phyloP scores from a whole-genome alignment of 345 rosid genomes.

The Brassica juncea region DNA sequence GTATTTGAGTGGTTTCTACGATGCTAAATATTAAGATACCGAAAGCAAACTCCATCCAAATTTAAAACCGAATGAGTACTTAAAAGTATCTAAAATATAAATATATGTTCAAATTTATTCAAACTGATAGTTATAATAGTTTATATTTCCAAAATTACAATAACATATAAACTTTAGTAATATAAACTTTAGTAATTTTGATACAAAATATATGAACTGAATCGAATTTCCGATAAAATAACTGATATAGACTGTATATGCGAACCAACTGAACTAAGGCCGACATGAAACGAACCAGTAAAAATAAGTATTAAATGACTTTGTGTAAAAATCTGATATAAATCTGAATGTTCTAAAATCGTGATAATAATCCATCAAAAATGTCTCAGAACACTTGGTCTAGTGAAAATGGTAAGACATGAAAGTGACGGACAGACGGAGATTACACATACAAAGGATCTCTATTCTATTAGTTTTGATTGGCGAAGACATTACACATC shows the following conservation, averaged over 20 bases:
- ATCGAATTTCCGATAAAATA: not conserved
- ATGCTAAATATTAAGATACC: not conserved
- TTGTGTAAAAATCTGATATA: not conserved
- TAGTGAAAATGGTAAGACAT: not conserved
- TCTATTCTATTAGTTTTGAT: not conserved
- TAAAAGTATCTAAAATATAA: not conserved
- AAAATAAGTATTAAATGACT: not conserved
- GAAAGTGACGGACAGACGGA: not conserved
- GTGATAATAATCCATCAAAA: not conserved
- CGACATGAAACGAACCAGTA: not conserved
- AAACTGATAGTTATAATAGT: too few species aligned
- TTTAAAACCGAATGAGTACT: not conserved
- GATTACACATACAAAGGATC: not conserved
- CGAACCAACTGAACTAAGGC: not conserved
- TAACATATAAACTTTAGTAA: not conserved
- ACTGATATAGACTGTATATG: not conserved
- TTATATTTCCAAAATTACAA: too few species aligned
- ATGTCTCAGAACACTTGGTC: not conserved
- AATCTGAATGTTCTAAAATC: not conserved
- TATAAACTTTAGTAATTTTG: not conserved
- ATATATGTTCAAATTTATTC: too few species aligned
- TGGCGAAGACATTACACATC: not conserved
- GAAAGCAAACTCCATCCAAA: not conserved
- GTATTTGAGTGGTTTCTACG: too few species aligned
- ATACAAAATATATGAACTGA: not conserved